Percentiles rank a stretch among this genome's conserved stretches.
phyloP scores from a whole-genome alignment of 75 land plant genomes.

The Larix kaempferi region DNA sequence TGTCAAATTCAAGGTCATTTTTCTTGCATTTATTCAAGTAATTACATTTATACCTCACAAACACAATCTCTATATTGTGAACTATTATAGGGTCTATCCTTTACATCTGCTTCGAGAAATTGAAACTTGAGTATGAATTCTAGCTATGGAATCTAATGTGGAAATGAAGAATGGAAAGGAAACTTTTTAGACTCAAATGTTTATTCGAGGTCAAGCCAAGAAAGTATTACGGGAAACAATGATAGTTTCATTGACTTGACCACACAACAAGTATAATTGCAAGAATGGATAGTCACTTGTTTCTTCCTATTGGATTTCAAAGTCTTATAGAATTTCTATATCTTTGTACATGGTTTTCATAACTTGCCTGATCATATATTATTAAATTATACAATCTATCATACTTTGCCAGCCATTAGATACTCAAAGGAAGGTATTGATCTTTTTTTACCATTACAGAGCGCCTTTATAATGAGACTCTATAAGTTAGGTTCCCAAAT shows the following conservation, averaged over 20 bases:
- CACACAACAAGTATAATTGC: slow-evolving; percentile 70
- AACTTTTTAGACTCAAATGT: slow-evolving; percentile 13
- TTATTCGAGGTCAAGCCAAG: slow-evolving; percentile 18
- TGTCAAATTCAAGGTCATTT: no score
- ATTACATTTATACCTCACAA: not conserved
- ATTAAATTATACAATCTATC: no score
- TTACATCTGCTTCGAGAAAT: slow-evolving; percentile 90
- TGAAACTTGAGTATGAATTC: slow-evolving; percentile 95
- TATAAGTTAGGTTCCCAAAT: no score
- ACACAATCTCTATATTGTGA: not conserved
- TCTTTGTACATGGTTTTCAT: no score
- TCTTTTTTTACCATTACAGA: no score
- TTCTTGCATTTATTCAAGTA: not conserved
- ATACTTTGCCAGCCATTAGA: no score
- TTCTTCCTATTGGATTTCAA: no score
- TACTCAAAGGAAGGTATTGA: no score
- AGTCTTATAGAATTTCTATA: no score
- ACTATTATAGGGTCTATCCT: slow-evolving; percentile 72
- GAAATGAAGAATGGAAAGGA: slow-evolving; percentile 52
- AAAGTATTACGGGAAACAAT: slow-evolving; percentile 21
- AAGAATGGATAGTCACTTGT: slow-evolving; percentile 81
- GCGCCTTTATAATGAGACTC: no score
- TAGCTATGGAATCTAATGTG: slow-evolving; percentile 90
- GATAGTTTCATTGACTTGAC: slow-evolving; percentile 58
- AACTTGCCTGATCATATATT: no score